Evolutionary conservation across 345 rosid species (phyloP), one percentile per base, ranked within the genome.

Genomic region (Acer campestre): DNA sequence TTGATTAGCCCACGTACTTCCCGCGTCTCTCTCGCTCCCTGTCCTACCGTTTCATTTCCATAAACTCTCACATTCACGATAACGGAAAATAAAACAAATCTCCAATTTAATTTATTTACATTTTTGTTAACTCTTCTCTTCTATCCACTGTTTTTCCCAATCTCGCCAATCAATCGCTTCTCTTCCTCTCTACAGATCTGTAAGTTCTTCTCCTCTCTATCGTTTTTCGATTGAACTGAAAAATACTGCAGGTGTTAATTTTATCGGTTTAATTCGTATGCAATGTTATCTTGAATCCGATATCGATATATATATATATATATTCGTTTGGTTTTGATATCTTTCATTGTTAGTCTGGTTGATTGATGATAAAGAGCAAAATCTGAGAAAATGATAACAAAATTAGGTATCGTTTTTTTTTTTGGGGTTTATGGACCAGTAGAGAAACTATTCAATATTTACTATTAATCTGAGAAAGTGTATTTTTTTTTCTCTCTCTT

Each of bases 1-100:
- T 48, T 22, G 46, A 7, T 56, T 29, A 72, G 76, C 84, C 82
- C 87, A 80, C 85, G 81, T 78, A 66, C 74, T 82, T 90, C 91
- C 88, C 89, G 94, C 91, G 81, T 84, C 86, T 83, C 73, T 31
- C 86, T 31, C 86, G 85, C 82, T 80, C 53, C 22, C 53, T 40
- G 64, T 35, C 76, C 46, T 61, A 59, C 63, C 68, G 73, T 79
- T 83, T 81, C 81, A 62, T 68, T 58, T 79, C 25, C 4, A 17
- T 71, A 35, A 35, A 10, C 2, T 1, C 12, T 25, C n/a, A 38
- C 17, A 40, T 2, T 27, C 62, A 46, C 55, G 55, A 6, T 59
- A 40, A 64, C 40, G 35, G n/a, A 56, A 42, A n/a, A 31, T 29
- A 9, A 46, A 58, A 70, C 9, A 62, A 67, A 56, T 62, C 65